phyloP scores from a whole-genome alignment of 495 filamentous ascomycete genomes.

The Penicillium goetzii region DNA sequence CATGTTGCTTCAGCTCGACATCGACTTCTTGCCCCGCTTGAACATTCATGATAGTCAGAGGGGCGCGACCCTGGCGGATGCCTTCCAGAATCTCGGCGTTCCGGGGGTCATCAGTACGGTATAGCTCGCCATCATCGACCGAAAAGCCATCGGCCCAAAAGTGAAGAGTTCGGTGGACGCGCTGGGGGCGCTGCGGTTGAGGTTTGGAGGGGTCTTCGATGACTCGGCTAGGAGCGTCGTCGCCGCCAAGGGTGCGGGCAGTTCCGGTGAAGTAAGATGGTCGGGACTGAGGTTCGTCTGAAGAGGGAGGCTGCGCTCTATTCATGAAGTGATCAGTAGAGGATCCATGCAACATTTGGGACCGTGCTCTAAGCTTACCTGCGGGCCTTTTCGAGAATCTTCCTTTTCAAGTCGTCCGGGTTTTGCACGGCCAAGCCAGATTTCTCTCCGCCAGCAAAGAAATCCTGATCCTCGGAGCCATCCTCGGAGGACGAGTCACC shows the following conservation, averaged over 20 bases:
- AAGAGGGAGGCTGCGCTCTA: constrained; percentile 63
- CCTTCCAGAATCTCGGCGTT: constrained; percentile 80
- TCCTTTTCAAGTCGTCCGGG: constrained; percentile 70
- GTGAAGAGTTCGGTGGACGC: constrained; percentile 74
- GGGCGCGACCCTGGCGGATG: constrained; percentile 86
- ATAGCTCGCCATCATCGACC: constrained; percentile 91
- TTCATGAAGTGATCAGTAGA: constrained; percentile 8
- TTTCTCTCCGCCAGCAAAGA: constrained; percentile 96
- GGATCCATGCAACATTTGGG: background rate
- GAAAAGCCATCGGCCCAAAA: constrained; percentile 96
- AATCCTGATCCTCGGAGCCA: constrained; percentile 68
- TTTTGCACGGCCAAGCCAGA: constrained; percentile 95
- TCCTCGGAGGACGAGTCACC: constrained; percentile 67
- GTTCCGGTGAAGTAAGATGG: constrained; percentile 73
- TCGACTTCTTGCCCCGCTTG: constrained; percentile 83
- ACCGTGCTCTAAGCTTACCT: constrained; percentile 53
- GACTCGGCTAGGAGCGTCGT: constrained; percentile 75
- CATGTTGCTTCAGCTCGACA: constrained; percentile 84
- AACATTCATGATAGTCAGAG: constrained; percentile 87
- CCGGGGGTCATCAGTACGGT: constrained; percentile 82
- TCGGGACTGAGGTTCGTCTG: constrained; percentile 57
- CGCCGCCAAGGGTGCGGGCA: constrained; percentile 87
- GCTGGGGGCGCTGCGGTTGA: constrained; percentile 45
- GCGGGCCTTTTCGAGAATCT: constrained; percentile 82
- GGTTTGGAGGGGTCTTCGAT: constrained; percentile 66